phyloP scores from a whole-genome alignment of 2,329 filamentous ascomycete species.

The Claviceps digitariae region DNA sequence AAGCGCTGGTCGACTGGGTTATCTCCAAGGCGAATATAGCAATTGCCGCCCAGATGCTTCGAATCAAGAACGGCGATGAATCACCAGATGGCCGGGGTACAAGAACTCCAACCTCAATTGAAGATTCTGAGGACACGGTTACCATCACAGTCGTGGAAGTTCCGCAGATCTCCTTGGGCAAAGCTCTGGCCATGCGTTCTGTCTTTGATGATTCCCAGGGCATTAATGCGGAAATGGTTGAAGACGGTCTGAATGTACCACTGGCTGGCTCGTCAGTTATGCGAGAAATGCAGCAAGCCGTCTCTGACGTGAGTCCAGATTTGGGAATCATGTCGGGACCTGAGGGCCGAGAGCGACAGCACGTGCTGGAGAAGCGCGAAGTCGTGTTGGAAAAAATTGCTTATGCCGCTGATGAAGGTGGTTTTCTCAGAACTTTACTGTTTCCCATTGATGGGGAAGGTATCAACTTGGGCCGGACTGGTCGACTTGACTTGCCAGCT shows the following conservation, averaged over 20 bases:
- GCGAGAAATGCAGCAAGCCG: slow-evolving; percentile 74
- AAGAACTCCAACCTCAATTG: slow-evolving; percentile 51
- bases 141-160: slow-evolving; percentile 81
- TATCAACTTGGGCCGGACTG: slow-evolving; percentile 64
- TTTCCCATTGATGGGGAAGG: slow-evolving; percentile 67
- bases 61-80: slow-evolving; percentile 51
- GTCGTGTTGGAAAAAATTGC: slow-evolving; percentile 75
- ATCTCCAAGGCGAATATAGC: slow-evolving; percentile 77
- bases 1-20: slow-evolving; percentile 90
- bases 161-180: slow-evolving; percentile 65
- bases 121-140: slow-evolving; percentile 70
- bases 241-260: slow-evolving; percentile 72
- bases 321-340: slow-evolving; percentile 60
- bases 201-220: slow-evolving; percentile 87
- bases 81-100: slow-evolving; percentile 50
- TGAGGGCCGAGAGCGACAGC: slow-evolving; percentile 58
- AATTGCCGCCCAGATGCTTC: slow-evolving; percentile 62
- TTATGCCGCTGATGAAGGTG: slow-evolving; percentile 65
- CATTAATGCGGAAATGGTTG: slow-evolving; percentile 95
- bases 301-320: slow-evolving; percentile 64
- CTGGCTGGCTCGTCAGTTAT: slow-evolving; percentile 67
- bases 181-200: slow-evolving; percentile 76
- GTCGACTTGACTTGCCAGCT: slow-evolving; percentile 63
- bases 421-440: slow-evolving; percentile 69
- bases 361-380: slow-evolving; percentile 69